Percentiles rank a stretch among this genome's conserved stretches.
Conservation (phyloP, 176 grass and related monocot species). For the Miscanthus lutarioriparius region DNA sequence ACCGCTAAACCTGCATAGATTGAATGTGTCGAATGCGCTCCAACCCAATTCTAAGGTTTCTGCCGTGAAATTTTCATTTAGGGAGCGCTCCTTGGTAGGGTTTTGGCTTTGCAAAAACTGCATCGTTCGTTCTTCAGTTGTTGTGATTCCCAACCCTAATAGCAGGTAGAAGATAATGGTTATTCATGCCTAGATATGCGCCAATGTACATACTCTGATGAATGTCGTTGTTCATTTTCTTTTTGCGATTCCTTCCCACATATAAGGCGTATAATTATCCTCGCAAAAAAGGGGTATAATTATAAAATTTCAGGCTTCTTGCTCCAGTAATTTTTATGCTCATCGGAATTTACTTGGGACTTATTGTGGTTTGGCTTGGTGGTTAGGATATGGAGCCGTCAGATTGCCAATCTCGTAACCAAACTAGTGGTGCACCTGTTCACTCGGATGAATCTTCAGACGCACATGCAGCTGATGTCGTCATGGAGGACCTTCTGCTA, state of each 20-base stretch:
- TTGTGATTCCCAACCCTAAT: background rate
- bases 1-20: background rate
- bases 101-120: conserved; percentile 1
- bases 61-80: background rate
- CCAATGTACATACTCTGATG: background rate
- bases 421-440: no score
- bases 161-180: background rate
- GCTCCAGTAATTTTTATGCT: background rate
- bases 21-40: background rate
- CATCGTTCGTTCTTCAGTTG: background rate
- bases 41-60: background rate
- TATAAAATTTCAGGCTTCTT: background rate
- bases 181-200: background rate
- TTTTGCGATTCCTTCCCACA: background rate
- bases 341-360: background rate
- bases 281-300: background rate
- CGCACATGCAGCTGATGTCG: background rate
- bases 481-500: background rate
- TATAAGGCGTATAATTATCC: background rate
- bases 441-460: conserved; percentile 9
- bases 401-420: no score
- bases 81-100: background rate
- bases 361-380: background rate
- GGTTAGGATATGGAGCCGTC: conserved; percentile 21
- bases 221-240: background rate